A percentile compares a stretch with the other conserved stretches of the same genome.
phyloP scores from a whole-genome alignment of 2,329 filamentous ascomycete genomes.

The Colletotrichum karsti region DNA sequence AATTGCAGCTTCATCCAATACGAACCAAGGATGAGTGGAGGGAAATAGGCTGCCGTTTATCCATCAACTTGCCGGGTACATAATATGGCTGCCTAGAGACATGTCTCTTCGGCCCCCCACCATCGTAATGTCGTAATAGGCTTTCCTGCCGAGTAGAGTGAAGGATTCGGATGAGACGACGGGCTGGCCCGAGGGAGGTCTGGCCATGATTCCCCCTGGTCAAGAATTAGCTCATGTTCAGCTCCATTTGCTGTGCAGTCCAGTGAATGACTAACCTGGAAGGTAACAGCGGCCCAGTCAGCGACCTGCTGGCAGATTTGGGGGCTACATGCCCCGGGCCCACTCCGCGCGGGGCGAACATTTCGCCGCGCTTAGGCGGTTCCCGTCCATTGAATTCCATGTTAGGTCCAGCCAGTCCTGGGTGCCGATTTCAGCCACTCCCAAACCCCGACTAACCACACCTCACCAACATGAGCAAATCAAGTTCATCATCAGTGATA shows the following conservation, averaged over 20 bases:
- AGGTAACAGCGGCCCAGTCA: background rate
- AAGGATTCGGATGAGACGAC: background rate
- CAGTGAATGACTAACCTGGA: background rate
- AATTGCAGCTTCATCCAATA: slow-evolving; percentile 15
- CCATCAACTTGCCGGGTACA: background rate
- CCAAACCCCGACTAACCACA: background rate
- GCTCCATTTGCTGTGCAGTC: background rate
- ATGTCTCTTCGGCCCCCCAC: background rate
- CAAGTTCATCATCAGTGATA: background rate
- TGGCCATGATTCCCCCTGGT: background rate
- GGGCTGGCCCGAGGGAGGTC: background rate
- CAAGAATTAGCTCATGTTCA: no score
- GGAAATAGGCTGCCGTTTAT: background rate
- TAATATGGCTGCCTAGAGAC: slow-evolving; percentile 21
- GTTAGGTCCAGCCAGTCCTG: no score
- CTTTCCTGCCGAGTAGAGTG: background rate
- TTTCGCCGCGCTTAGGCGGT: no score
- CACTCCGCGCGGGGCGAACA: no score
- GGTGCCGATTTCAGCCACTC: background rate
- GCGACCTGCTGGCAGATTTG: background rate
- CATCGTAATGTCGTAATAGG: background rate
- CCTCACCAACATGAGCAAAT: background rate
- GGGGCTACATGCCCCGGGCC: no score
- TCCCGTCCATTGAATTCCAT: no score
- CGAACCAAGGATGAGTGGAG: background rate